Percentiles rank a stretch among this genome's conserved stretches.
Conservation (phyloP, 345 rosid species). For the Pseudoturritis turrita region DNA sequence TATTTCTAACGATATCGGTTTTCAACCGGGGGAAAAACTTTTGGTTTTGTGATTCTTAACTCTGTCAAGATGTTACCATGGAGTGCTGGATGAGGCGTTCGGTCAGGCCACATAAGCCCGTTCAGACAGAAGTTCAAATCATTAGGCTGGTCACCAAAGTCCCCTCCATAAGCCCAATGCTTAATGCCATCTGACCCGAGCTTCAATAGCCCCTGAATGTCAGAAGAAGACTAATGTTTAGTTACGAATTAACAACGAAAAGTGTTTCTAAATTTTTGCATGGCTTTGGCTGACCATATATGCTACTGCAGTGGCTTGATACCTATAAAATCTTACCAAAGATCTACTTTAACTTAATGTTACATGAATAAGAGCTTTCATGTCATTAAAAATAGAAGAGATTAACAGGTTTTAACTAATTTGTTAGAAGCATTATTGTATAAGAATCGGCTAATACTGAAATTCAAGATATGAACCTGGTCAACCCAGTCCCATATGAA, state of each 20-base stretch:
- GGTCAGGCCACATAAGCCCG: conserved; percentile 92
- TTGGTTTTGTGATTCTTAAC: background rate
- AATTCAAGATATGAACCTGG: conserved; percentile 50
- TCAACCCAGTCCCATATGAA: conserved; percentile 99
- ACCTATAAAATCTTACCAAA: background rate
- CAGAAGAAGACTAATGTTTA: conserved; percentile 7
- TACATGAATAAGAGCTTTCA: background rate
- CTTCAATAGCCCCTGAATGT: conserved; percentile 66
- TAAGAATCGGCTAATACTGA: background rate
- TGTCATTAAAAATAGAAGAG: background rate
- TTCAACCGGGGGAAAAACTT: background rate
- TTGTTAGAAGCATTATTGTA: background rate
- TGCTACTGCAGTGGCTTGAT: conserved; percentile 10
- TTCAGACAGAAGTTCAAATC: conserved; percentile 93
- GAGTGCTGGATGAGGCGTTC: conserved; percentile 90
- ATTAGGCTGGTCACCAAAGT: conserved; percentile 92
- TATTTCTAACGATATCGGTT: background rate
- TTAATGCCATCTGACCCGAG: conserved; percentile 58
- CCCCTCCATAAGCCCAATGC: conserved; percentile 99
- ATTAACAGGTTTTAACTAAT: background rate
- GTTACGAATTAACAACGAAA: background rate
- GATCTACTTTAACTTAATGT: background rate
- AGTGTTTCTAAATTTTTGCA: background rate
- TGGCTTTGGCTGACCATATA: background rate
- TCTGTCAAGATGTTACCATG: conserved; percentile 51